A percentile compares a stretch with the other conserved stretches of the same genome.
Evolutionary conservation across 495 filamentous ascomycete genomes (phyloP).

Genomic region (Penicillium herquei): DNA sequence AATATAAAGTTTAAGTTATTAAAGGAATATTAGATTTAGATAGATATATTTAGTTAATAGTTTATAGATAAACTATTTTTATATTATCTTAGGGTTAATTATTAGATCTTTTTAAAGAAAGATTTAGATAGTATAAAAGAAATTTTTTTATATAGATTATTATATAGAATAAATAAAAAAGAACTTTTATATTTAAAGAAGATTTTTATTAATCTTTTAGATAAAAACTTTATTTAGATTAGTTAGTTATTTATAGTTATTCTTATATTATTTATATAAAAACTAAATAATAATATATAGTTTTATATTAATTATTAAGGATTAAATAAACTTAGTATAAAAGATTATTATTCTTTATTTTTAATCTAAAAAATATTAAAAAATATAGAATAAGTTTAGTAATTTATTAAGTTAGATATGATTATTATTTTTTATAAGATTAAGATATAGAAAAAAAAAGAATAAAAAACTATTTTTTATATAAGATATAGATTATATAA

Average conservation of each 20-base stretch:
- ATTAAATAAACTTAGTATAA: background rate
- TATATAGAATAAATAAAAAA: too few relatives aligned
- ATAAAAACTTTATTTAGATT: background rate
- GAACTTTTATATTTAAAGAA: too few relatives aligned
- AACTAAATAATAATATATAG: constrained; percentile 1
- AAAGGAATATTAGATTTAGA: background rate
- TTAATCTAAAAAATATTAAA: too few relatives aligned
- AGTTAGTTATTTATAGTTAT: background rate
- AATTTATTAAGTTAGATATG: too few relatives aligned
- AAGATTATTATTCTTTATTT: background rate
- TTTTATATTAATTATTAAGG: background rate
- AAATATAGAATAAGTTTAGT: too few relatives aligned
- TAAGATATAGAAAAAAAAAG: background rate
- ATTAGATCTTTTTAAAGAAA: background rate
- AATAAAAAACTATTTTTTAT: background rate
- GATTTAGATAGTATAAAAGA: too few relatives aligned
- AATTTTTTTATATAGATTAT: too few relatives aligned
- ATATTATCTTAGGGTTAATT: background rate
- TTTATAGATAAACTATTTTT: background rate
- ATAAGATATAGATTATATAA: background rate
- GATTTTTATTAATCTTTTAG: too few relatives aligned
- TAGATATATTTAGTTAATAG: background rate
- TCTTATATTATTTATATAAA: constrained; percentile 1
- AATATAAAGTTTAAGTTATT: background rate
- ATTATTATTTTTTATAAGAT: too few relatives aligned